Conservation (phyloP, 2,329 filamentous ascomycete genomes). For the Rhexocercosporidium sp. region DNA sequence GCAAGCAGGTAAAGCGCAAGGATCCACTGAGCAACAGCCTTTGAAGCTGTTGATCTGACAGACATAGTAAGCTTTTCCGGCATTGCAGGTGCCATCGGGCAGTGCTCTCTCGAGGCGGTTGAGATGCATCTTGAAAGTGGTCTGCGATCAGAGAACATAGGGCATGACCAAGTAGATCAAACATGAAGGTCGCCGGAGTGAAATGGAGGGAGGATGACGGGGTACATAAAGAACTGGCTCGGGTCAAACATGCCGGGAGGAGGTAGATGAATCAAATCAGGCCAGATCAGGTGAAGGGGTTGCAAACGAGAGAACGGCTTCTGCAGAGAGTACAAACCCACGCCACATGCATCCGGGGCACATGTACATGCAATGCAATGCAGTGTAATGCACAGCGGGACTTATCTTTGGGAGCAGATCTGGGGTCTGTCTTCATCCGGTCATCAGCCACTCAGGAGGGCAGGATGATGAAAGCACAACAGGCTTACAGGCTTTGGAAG, state of each 20-base stretch:
- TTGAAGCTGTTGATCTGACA: constrained; percentile 46
- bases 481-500: too few species aligned
- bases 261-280: constrained; percentile 6
- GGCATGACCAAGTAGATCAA: not conserved
- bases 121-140: constrained; percentile 19
- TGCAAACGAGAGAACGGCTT: constrained; percentile 2
- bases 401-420: constrained; percentile 8
- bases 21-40: constrained; percentile 53
- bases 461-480: not conserved
- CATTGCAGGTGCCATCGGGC: constrained; percentile 12
- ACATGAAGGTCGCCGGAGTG: not conserved
- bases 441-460: not conserved
- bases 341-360: not conserved
- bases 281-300: not conserved
- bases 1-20: constrained; percentile 47
- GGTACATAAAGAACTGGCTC: constrained; percentile 14
- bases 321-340: not conserved
- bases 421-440: constrained; percentile 1
- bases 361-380: not conserved
- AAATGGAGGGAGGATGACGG: not conserved
- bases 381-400: not conserved
- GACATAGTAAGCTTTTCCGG: constrained; percentile 42
- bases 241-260: not conserved
- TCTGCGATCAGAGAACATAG: not conserved
- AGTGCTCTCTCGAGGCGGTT: constrained; percentile 6